A percentile compares a stretch with the other conserved stretches of the same genome.
Conservation (phyloP, 176 grass and related monocot genomes). For the Panicum miliaceum region DNA sequence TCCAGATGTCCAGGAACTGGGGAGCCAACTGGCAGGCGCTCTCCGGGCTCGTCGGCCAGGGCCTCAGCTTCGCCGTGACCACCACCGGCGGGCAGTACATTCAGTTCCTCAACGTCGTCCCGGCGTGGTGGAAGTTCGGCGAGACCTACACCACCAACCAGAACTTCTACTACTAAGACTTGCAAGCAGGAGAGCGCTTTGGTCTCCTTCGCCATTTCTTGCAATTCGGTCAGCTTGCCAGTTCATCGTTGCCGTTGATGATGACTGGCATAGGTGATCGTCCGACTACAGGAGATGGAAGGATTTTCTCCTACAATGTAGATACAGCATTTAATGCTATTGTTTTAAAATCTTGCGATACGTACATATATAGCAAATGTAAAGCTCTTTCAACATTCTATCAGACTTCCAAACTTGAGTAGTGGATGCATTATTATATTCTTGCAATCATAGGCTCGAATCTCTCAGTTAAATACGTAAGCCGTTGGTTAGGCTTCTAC, state of each 20-base stretch:
- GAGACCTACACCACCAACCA: constrained; percentile 47
- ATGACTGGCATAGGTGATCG: constrained; percentile 16
- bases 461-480: too few relatives aligned
- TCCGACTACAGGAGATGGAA: constrained; percentile 22
- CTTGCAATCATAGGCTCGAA: too few relatives aligned
- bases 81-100: constrained; percentile 53
- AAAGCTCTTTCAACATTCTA: too few relatives aligned
- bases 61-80: constrained; percentile 56
- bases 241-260: constrained; percentile 23
- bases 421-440: too few relatives aligned
- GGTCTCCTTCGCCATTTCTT: neutral
- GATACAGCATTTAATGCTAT: too few relatives aligned
- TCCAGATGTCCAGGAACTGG: constrained; percentile 52
- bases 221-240: constrained; percentile 35
- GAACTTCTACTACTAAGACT: constrained; percentile 52
- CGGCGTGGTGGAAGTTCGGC: constrained; percentile 53
- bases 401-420: too few relatives aligned
- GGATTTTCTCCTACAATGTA: too few relatives aligned
- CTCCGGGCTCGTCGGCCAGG: constrained; percentile 5
- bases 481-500: too few relatives aligned
- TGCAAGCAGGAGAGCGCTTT: neutral
- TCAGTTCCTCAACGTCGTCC: constrained; percentile 35
- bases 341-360: too few relatives aligned
- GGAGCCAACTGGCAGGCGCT: constrained; percentile 61
- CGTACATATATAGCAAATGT: too few relatives aligned